A percentile compares a stretch with the other conserved stretches of the same genome.
These are phyloP conservation scores for Acacia melanoxylon DNA, from an alignment of 306 rosid species.

Conservation along the genomic window DNA sequence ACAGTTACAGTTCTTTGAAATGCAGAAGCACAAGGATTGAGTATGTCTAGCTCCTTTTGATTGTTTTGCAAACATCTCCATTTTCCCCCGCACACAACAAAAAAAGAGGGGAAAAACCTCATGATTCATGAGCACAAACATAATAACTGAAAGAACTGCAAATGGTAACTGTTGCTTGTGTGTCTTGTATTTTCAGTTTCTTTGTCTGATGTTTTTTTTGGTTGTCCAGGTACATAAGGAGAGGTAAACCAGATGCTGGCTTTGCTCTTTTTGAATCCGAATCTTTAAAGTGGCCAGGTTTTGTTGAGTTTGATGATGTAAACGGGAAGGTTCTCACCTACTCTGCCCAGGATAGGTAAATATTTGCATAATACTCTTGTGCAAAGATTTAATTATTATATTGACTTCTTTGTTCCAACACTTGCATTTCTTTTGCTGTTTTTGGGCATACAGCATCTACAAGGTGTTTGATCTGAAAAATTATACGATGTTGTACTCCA, in stretches of 20 bases:
- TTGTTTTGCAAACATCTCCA: conserved; percentile 2
- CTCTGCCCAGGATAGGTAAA: conserved; percentile 89
- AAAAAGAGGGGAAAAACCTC: background rate
- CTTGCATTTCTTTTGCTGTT: conserved; percentile 1
- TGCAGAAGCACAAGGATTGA: conserved; percentile 98
- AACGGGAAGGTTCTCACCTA: conserved; percentile 97
- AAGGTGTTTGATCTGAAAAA: conserved; percentile 98
- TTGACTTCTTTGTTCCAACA: conserved; percentile 35
- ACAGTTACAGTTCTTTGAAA: conserved; percentile 96
- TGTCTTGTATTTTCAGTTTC: conserved; percentile 7
- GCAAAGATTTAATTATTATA: conserved; percentile 16
- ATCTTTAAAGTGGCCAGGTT: conserved; percentile 99
- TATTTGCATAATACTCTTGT: conserved; percentile 13
- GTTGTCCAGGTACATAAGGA: conserved; percentile 76
- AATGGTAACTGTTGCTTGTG: conserved; percentile 6
- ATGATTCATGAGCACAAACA: background rate
- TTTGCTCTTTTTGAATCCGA: conserved; percentile 98
- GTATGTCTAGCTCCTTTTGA: conserved; percentile 46
- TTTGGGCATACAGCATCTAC: conserved; percentile 66
- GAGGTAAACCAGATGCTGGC: conserved; percentile 97
- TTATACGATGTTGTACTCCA: conserved; percentile 94
- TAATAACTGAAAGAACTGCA: conserved; percentile 8
- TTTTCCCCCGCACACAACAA: background rate
- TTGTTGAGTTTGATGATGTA: conserved; percentile 98
- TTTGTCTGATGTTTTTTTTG: conserved; percentile 21